Evolutionary conservation across 31 red algal species (phyloP), one percentile per base, ranked within the genome.

Genomic region (Asparagopsis taxiformis): DNA sequence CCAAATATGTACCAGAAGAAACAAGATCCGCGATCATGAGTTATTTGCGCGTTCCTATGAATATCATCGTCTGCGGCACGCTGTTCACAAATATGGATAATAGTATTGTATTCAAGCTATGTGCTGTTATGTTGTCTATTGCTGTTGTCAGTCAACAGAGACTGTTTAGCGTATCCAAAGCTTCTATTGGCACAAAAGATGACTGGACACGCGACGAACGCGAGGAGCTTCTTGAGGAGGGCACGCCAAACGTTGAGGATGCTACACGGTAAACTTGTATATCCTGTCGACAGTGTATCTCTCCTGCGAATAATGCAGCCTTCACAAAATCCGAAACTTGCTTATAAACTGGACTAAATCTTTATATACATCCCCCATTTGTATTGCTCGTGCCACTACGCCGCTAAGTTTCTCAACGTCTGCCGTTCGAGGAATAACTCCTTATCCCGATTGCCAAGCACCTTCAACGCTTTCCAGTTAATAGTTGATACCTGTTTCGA

Each of bases 41-140:
- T 41, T 88, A 91, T 43, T 91, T 83, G 79, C 73, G 95, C 46
- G 53, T 98, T 17, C 95, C 95, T 9, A 51, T 98, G 28, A 98
- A 98, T 58, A 29, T 91, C 65, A 85, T 98, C 22, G 95, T 98
- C 3, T 77, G 88, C 49, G 62, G 66, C n/a, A 84, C 74, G 24
- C 68, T 98, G 41, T 87, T 62, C 13, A 39, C n/a, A 11, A 79
- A 93, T 54, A 25, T 85, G 71, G 74, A 61, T 3, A 86, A 68
- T 53, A 79, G 55, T 24, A 70, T 64, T 21, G 74, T 81, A 15
- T 83, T 85, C 55, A 41, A 57, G 23, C 51, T 86, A 10, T 85
- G 80, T 57, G 81, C 74, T 0, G 62, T 79, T 3, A 70, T 92
- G 74, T 51, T 92, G 74, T 32, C 60, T 15, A 68, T 79, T 51